Percentiles rank a stretch among this genome's conserved stretches.
Conservation (phyloP, 164 flowering plant species). For the Piper longum region DNA sequence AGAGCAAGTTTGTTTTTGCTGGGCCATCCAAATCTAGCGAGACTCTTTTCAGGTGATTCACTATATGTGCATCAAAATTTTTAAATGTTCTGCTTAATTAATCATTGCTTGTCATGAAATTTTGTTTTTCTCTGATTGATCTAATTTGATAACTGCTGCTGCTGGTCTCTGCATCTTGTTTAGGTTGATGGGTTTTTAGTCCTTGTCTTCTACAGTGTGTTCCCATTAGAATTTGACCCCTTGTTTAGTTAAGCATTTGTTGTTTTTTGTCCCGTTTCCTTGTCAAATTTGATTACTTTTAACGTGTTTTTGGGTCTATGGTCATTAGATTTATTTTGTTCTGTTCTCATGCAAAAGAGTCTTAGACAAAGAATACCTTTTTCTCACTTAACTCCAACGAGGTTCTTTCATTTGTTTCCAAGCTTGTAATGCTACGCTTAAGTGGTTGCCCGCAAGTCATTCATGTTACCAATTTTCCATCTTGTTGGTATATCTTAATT, state of each 20-base stretch:
- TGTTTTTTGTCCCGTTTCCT: no score
- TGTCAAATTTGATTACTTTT: not conserved
- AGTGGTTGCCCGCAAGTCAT: not conserved
- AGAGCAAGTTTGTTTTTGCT: slow-evolving; percentile 92
- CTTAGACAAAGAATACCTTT: no score
- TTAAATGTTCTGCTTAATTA: not conserved
- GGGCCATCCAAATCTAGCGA: slow-evolving; percentile 77
- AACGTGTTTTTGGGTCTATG: slow-evolving; percentile 5
- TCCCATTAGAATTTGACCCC: no score
- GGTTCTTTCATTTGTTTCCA: not conserved
- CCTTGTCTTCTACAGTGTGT: no score
- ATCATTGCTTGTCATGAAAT: no score
- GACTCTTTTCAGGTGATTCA: slow-evolving; percentile 75
- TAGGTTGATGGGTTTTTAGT: not conserved
- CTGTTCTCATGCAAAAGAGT: no score
- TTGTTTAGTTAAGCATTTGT: no score
- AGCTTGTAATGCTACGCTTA: not conserved
- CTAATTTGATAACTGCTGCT: not conserved
- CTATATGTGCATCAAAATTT: not conserved
- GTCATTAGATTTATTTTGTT: no score
- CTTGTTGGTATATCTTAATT: not conserved
- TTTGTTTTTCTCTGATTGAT: not conserved
- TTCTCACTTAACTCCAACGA: not conserved
- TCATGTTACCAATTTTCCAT: not conserved
- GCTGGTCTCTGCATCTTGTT: not conserved